Conservation (phyloP, 176 grass and related monocot genomes). For the Oryza brachyantha region DNA sequence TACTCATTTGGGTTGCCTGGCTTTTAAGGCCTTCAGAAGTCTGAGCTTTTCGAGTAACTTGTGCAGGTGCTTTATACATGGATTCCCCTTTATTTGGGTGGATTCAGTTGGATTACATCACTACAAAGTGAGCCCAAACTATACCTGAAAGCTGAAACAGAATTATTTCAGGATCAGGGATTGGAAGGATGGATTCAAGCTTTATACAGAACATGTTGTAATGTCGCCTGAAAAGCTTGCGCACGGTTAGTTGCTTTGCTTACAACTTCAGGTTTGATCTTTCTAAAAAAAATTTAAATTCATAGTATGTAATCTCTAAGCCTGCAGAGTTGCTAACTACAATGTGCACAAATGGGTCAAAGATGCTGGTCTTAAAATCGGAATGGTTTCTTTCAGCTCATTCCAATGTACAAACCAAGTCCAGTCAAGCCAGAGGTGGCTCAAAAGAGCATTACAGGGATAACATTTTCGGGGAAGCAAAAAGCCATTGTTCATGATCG, state of each 20-base stretch:
- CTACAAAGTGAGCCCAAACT: slow-evolving; percentile 22
- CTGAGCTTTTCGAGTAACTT: slow-evolving; percentile 42
- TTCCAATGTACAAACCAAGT: slow-evolving; percentile 6
- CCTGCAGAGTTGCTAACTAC: not conserved
- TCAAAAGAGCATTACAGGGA: not conserved
- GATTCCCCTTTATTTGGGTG: slow-evolving; percentile 44
- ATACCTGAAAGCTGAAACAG: not conserved
- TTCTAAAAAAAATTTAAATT: not conserved
- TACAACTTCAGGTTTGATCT: not conserved
- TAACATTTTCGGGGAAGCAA: slow-evolving; percentile 36
- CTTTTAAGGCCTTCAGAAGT: slow-evolving; percentile 58
- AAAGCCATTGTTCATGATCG: slow-evolving; percentile 35
- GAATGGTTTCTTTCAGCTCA: not conserved
- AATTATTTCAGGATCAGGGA: slow-evolving; percentile 27
- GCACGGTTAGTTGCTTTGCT: not conserved
- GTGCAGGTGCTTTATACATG: slow-evolving; percentile 44
- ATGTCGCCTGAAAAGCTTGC: slow-evolving; percentile 1
- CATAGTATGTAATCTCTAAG: not conserved
- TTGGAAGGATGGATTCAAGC: slow-evolving; percentile 29
- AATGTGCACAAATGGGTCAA: not conserved
- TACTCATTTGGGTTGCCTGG: slow-evolving; percentile 38
- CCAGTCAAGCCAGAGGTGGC: not conserved
- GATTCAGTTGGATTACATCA: slow-evolving; percentile 48
- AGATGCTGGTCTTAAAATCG: not conserved
- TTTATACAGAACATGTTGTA: slow-evolving; percentile 6